Percentiles rank a stretch among this genome's conserved stretches.
Conservation (phyloP, 116 monocot genomes). For the Cymodocea nodosa region DNA sequence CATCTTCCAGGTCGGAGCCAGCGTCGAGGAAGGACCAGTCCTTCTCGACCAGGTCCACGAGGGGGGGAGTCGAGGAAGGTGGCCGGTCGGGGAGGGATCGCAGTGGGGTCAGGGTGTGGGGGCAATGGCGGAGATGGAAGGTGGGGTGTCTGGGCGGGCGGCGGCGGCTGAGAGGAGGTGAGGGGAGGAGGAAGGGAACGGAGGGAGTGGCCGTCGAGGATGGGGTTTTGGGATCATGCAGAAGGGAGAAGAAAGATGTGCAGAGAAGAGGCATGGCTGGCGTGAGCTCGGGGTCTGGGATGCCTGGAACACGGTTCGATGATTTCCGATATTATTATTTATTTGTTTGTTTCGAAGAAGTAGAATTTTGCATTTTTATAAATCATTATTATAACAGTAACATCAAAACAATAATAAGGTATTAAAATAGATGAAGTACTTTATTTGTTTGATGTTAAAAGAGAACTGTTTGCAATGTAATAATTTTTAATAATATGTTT, state of each 20-base stretch:
- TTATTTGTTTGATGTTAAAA: too few species aligned
- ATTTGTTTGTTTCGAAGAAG: too few species aligned
- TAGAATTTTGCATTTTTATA: too few species aligned
- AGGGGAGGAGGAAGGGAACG: neutral
- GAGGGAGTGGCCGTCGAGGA: neutral
- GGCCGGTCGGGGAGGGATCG: neutral
- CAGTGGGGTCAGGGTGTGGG: neutral
- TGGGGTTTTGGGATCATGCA: neutral
- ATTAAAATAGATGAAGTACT: too few species aligned
- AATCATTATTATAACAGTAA: too few species aligned
- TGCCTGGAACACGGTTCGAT: too few species aligned
- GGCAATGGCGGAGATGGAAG: neutral
- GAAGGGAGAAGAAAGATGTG: neutral
- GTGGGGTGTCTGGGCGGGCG: neutral
- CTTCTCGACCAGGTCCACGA: constrained; percentile 56
- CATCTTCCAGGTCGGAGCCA: neutral
- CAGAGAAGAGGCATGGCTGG: neutral
- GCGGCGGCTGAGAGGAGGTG: neutral
- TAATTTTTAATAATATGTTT: too few species aligned
- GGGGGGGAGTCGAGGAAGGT: constrained; percentile 11
- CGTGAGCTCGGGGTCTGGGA: neutral
- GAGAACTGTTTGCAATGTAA: too few species aligned
- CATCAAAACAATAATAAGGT: too few species aligned
- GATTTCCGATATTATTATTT: too few species aligned
- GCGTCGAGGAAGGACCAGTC: constrained; percentile 85